Evolutionary conservation across 306 rosid genomes (phyloP).

Genomic region (Pyrus pyrifolia): DNA sequence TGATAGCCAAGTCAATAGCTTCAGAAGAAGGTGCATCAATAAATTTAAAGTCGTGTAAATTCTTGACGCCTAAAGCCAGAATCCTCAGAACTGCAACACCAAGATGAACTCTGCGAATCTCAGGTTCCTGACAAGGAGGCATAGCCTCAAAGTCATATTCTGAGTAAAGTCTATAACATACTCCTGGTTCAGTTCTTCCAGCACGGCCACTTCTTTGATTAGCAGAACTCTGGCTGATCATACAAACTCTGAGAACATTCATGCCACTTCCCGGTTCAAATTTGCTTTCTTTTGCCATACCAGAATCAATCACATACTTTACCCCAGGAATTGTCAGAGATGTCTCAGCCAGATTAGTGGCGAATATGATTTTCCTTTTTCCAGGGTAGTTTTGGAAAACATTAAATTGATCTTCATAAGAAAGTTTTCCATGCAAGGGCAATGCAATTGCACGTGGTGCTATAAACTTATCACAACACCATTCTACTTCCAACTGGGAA

Average conservation of each 20-base stretch:
- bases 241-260: conserved; percentile 82
- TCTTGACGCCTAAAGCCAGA: conserved; percentile 75
- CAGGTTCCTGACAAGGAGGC: conserved; percentile 84
- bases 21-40: conserved; percentile 83
- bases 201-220: conserved; percentile 95
- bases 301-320: conserved; percentile 83
- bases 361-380: conserved; percentile 75
- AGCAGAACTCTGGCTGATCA: conserved; percentile 91
- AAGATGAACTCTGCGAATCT: conserved; percentile 93
- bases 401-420: conserved; percentile 62
- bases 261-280: conserved; percentile 84
- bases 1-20: conserved; percentile 74
- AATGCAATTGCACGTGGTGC: conserved; percentile 56
- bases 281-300: conserved; percentile 73
- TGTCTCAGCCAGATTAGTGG: conserved; percentile 94
- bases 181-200: conserved; percentile 91
- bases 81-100: conserved; percentile 90
- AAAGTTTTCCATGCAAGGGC: conserved; percentile 85
- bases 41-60: conserved; percentile 71
- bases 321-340: conserved; percentile 96
- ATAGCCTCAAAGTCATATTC: conserved; percentile 60
- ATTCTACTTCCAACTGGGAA: conserved; percentile 94
- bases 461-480: conserved; percentile 73
- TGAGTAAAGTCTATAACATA: conserved; percentile 82
- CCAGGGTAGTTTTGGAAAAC: conserved; percentile 67